Evolutionary conservation across 148 eudicot species (phyloP).

Genomic region (Silene latifolia): DNA sequence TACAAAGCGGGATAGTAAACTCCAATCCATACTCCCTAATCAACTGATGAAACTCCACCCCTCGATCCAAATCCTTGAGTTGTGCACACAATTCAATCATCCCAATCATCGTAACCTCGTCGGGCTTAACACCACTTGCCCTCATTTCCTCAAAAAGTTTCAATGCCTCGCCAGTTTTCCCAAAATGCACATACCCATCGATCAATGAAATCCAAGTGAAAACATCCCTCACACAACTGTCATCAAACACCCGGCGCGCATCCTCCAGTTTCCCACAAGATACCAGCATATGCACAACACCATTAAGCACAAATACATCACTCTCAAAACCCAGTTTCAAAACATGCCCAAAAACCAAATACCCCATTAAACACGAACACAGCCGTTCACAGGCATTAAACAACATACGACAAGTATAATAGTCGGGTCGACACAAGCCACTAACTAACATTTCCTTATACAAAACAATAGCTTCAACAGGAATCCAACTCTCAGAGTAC

Average conservation of each 20-base stretch:
- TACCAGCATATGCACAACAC: slow-evolving; percentile 48
- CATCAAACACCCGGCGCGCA: slow-evolving; percentile 55
- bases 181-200: slow-evolving; percentile 52
- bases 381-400: slow-evolving; percentile 44
- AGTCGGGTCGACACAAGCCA: slow-evolving; percentile 37
- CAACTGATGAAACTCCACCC: slow-evolving; percentile 41
- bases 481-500: slow-evolving; percentile 30
- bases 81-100: slow-evolving; percentile 46
- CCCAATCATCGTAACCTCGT: slow-evolving; percentile 24
- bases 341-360: slow-evolving; percentile 48
- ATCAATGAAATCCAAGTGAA: slow-evolving; percentile 60
- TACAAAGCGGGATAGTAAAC: slow-evolving; percentile 43
- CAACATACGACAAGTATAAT: slow-evolving; percentile 48
- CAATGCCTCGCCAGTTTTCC: slow-evolving; percentile 35
- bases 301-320: slow-evolving; percentile 51
- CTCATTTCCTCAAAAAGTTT: slow-evolving; percentile 44
- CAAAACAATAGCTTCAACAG: slow-evolving; percentile 30
- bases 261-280: slow-evolving; percentile 34
- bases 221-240: slow-evolving; percentile 57
- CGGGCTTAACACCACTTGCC: slow-evolving; percentile 37
- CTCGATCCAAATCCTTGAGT: slow-evolving; percentile 38
- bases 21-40: slow-evolving; percentile 30
- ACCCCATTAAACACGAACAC: slow-evolving; percentile 29
- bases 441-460: slow-evolving; percentile 38
- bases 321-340: slow-evolving; percentile 44